Evolutionary conservation across 371 early-diverging fungal species (phyloP).

Genomic region (Syncephalastrum sp.): DNA sequence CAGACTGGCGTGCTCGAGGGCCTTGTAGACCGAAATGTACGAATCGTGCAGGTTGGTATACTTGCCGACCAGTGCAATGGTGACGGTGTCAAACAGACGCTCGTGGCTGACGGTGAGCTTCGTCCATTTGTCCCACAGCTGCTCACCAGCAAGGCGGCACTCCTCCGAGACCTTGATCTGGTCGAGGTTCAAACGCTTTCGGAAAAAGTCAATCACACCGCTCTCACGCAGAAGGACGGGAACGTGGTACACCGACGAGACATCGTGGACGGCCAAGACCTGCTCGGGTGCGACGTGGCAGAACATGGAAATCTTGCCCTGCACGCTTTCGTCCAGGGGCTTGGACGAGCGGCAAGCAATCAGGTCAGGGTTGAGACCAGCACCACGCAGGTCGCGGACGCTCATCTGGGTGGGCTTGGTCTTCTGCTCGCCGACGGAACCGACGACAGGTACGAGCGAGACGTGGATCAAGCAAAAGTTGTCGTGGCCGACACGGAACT

Average conservation of each 20-base stretch:
- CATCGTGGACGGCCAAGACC: constrained; percentile 92
- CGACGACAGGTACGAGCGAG: constrained; percentile 97
- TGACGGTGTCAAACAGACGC: constrained; percentile 79
- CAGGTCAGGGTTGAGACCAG: constrained; percentile 94
- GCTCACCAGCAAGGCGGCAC: constrained; percentile 55
- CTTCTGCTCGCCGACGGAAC: constrained; percentile 98
- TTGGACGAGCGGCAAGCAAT: constrained; percentile 93
- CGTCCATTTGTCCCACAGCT: constrained; percentile 81
- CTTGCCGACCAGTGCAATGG: constrained; percentile 96
- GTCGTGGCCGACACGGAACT: constrained; percentile 94
- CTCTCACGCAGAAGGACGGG: constrained; percentile 88
- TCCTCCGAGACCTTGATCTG: constrained; percentile 50
- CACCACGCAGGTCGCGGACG: constrained; percentile 91
- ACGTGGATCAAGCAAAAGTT: constrained; percentile 98
- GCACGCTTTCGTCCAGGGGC: constrained; percentile 77
- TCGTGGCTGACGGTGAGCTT: constrained; percentile 70
- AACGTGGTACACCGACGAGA: constrained; percentile 94
- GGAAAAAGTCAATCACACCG: constrained; percentile 80
- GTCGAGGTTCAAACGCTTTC: constrained; percentile 76
- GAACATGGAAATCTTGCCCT: constrained; percentile 96
- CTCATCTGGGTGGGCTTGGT: constrained; percentile 98
- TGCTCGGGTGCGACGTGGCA: constrained; percentile 93
- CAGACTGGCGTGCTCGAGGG: constrained; percentile 91
- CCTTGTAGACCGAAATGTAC: constrained; percentile 96
- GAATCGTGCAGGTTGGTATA: constrained; percentile 95